Evolutionary conservation across 805 yeast genomes (phyloP).

Genomic region (Suhomyces xylopsoci): DNA sequence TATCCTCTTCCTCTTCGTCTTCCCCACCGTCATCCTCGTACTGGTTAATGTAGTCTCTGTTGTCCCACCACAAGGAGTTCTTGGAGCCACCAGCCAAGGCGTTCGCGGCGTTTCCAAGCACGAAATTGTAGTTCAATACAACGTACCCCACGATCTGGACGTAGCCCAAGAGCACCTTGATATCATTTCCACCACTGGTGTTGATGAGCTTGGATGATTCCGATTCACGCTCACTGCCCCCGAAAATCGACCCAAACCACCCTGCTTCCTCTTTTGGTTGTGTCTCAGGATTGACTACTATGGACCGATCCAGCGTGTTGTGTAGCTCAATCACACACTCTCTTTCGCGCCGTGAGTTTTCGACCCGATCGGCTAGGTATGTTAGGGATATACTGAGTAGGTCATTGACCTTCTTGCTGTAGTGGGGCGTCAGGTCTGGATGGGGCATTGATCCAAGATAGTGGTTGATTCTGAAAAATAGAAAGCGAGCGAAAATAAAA

Average conservation of each 20-base stretch:
- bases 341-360: background rate
- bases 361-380: slow-evolving; percentile 10
- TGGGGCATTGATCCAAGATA: background rate
- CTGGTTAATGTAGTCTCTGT: slow-evolving; percentile 29
- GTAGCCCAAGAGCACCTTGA: slow-evolving; percentile 31
- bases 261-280: background rate
- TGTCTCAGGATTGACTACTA: slow-evolving; percentile 12
- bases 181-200: slow-evolving; percentile 1
- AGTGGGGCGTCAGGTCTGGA: slow-evolving; percentile 5
- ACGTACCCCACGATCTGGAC: slow-evolving; percentile 40
- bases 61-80: slow-evolving; percentile 26
- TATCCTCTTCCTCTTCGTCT: slow-evolving; percentile 15
- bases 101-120: slow-evolving; percentile 10
- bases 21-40: slow-evolving; percentile 18
- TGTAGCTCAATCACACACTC: slow-evolving; percentile 23
- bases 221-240: background rate
- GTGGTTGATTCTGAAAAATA: background rate
- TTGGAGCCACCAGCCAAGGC: slow-evolving; percentile 5
- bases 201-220: background rate
- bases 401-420: slow-evolving; percentile 20
- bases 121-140: slow-evolving; percentile 36
- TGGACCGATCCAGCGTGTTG: slow-evolving; percentile 15
- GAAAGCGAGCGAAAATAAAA: background rate
- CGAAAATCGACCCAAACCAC: slow-evolving; percentile 8
- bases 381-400: slow-evolving; percentile 18